Percentiles rank a stretch among this genome's conserved stretches.
Conservation (phyloP, 176 grass and related monocot species). For the Oryza australiensis region DNA sequence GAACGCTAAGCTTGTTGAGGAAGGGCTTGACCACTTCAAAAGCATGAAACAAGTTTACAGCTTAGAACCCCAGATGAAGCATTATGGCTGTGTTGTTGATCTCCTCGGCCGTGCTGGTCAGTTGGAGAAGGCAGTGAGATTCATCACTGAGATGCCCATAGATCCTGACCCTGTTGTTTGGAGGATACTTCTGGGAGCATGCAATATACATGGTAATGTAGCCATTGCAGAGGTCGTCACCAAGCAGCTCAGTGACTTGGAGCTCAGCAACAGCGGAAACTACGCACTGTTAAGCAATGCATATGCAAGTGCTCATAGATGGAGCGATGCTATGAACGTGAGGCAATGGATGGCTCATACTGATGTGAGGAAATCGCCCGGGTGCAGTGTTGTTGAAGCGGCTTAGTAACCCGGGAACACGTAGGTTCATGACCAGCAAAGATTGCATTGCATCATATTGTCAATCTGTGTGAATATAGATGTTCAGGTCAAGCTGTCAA, state of each 20-base stretch:
- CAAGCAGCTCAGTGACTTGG: conserved; percentile 42
- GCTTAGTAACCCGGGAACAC: not conserved
- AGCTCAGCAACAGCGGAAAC: conserved; percentile 44
- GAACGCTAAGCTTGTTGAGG: conserved; percentile 32
- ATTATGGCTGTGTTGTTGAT: conserved; percentile 48
- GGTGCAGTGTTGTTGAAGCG: conserved; percentile 38
- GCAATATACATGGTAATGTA: conserved; percentile 44
- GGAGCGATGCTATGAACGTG: conserved; percentile 36
- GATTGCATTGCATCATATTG: not conserved
- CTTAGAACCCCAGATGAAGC: conserved; percentile 54
- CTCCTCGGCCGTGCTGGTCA: conserved; percentile 47
- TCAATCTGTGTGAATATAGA: not conserved
- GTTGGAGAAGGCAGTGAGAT: conserved; percentile 35
- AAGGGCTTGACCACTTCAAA: conserved; percentile 45
- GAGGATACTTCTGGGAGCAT: conserved; percentile 54
- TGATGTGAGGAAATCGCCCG: conserved; percentile 43
- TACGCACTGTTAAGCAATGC: conserved; percentile 46
- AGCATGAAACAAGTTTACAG: conserved; percentile 46
- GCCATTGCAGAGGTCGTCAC: conserved; percentile 39
- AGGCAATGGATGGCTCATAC: conserved; percentile 33
- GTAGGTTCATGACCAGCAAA: not conserved
- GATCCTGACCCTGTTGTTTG: conserved; percentile 46
- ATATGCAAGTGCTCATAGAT: conserved; percentile 44
- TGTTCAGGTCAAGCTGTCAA: not conserved
- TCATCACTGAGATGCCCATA: conserved; percentile 46